These are phyloP conservation scores for Candida labiduridarum DNA, from an alignment of 1,139 yeast genomes.

Conservation along the genomic window DNA sequence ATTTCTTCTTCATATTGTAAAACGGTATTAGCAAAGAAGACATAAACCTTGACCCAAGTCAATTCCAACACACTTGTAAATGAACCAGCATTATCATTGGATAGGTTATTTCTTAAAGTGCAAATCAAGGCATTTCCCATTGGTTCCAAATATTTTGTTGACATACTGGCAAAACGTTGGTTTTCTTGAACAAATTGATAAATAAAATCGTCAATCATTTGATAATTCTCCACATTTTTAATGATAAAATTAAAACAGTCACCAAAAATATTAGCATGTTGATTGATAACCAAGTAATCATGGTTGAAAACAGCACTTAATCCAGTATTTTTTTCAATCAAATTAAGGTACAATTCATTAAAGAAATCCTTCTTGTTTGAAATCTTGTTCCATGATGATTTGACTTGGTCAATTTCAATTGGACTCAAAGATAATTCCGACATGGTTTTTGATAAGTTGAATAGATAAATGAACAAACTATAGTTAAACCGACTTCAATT, in stretches of 20 bases:
- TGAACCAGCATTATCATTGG: slow-evolving; percentile 19
- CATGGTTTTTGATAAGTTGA: slow-evolving; percentile 8
- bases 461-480: neutral
- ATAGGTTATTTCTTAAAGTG: slow-evolving; percentile 43
- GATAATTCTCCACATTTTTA: slow-evolving; percentile 31
- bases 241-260: slow-evolving; percentile 40
- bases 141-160: slow-evolving; percentile 41
- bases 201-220: slow-evolving; percentile 37
- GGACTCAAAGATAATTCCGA: slow-evolving; percentile 16
- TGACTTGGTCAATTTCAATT: slow-evolving; percentile 19
- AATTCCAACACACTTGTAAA: slow-evolving; percentile 38
- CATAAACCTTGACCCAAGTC: slow-evolving; percentile 45
- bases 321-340: slow-evolving; percentile 33
- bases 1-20: slow-evolving; percentile 24
- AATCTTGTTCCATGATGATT: slow-evolving; percentile 36
- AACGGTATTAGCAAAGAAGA: slow-evolving; percentile 41
- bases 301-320: slow-evolving; percentile 28
- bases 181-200: slow-evolving; percentile 37
- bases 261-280: slow-evolving; percentile 37
- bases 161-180: slow-evolving; percentile 26
- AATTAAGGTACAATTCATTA: slow-evolving; percentile 36
- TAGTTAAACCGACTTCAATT: neutral
- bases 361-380: slow-evolving; percentile 32
- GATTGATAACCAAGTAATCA: slow-evolving; percentile 24
- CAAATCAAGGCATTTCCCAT: slow-evolving; percentile 45